These are phyloP conservation scores for Delitschia confertaspora DNA, from an alignment of 495 filamentous ascomycete genomes.

Conservation along the genomic window DNA sequence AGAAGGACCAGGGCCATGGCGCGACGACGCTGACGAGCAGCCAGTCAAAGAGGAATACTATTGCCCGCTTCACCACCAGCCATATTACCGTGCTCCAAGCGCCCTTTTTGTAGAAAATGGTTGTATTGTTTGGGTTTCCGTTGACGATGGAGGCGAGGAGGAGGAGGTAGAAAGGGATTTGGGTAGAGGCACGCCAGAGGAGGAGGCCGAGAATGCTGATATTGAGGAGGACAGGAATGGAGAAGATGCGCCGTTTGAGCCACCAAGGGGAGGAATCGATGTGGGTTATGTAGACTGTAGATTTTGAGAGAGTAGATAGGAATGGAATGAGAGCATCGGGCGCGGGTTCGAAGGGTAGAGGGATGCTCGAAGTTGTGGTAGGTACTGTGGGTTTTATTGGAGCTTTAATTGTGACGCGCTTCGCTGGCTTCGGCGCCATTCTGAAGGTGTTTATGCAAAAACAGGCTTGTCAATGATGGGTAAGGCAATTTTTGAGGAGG, in stretches of 20 bases:
- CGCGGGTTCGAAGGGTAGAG: constrained; percentile 55
- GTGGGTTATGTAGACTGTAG: constrained; percentile 70
- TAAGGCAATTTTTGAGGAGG: too few relatives aligned
- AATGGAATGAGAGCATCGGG: constrained; percentile 52
- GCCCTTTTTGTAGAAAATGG: constrained; percentile 36
- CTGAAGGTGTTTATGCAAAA: too few relatives aligned
- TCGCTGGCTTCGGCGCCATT: too few relatives aligned
- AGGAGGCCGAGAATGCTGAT: constrained; percentile 49
- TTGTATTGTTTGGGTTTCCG: constrained; percentile 21
- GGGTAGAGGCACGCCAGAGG: constrained; percentile 50
- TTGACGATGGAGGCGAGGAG: constrained; percentile 39
- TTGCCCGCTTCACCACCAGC: constrained; percentile 45
- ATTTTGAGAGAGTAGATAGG: constrained; percentile 48
- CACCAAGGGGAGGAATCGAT: constrained; percentile 54
- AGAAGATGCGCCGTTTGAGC: constrained; percentile 69
- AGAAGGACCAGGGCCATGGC: constrained; percentile 69
- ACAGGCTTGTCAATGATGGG: too few relatives aligned
- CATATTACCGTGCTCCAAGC: constrained; percentile 40
- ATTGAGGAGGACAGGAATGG: constrained; percentile 64
- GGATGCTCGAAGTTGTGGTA: too few relatives aligned
- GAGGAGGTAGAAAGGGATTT: constrained; percentile 56
- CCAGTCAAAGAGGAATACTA: constrained; percentile 62
- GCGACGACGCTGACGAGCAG: constrained; percentile 57
- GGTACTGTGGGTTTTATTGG: too few relatives aligned
- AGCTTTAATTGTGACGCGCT: too few relatives aligned